Evolutionary conservation across 805 yeast genomes (phyloP).

Genomic region (Ogataea paraovalis): DNA sequence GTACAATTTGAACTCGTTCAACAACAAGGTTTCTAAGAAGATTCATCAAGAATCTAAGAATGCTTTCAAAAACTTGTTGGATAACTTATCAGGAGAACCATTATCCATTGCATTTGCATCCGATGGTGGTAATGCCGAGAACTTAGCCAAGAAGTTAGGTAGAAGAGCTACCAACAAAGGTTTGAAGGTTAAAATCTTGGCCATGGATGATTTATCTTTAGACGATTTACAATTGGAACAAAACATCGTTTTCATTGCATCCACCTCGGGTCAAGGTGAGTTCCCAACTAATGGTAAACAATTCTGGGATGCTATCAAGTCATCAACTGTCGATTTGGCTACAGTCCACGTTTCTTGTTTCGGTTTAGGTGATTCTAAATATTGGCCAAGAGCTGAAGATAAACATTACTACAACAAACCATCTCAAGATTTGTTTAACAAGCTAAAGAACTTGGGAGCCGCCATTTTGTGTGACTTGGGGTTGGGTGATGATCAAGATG

Average conservation of each 20-base stretch:
- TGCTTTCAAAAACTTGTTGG: conserved; percentile 73
- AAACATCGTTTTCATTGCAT: conserved; percentile 63
- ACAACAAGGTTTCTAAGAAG: conserved; percentile 55
- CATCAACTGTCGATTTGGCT: conserved; percentile 63
- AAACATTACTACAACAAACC: conserved; percentile 93
- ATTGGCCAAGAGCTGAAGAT: conserved; percentile 98
- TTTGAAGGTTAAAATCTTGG: conserved; percentile 56
- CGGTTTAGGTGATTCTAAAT: conserved; percentile 78
- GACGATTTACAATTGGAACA: conserved; percentile 73
- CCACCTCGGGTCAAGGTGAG: conserved; percentile 87
- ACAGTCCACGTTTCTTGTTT: conserved; percentile 57
- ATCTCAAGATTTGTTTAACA: conserved; percentile 63
- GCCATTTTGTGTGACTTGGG: conserved; percentile 71
- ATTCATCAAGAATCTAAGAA: conserved; percentile 55
- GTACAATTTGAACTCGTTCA: conserved; percentile 68
- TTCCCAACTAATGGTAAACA: conserved; percentile 78
- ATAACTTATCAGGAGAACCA: conserved; percentile 91
- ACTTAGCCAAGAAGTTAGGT: conserved; percentile 72
- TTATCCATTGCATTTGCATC: conserved; percentile 82
- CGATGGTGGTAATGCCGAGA: conserved; percentile 87
- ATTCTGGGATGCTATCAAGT: conserved; percentile 70
- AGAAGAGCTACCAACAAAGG: conserved; percentile 80
- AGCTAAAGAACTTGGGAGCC: conserved; percentile 69
- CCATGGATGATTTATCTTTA: conserved; percentile 67
- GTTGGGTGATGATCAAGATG: conserved; percentile 95